Base-by-base conservation (phyloP, 805 yeast species). In the Maudiozyma pseudohumilis region DNA sequence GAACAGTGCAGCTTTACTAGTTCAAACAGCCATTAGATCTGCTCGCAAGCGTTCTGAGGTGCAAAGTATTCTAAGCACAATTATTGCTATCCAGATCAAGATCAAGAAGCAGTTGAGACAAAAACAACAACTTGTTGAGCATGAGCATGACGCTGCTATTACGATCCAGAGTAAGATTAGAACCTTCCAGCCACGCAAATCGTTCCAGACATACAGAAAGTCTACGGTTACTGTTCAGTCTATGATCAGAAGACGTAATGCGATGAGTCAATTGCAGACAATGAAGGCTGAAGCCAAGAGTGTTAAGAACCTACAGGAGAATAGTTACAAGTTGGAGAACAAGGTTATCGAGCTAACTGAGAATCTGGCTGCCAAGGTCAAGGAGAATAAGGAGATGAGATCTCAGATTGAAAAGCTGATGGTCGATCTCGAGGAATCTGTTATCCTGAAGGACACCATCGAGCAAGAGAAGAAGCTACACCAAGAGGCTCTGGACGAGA, bases 311-410 rank as follows among this genome's bases (percentile, higher is more conserved):
- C 72, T 85, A 66, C 77, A 85, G 61, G 95, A 89, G 59, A 94
- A 85, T 28, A 87, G 94, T 52, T 92, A 86, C 64, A 77, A 82
- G 58, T 72, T 94, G 52, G 99, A 92, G 61, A 92, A 92, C 63
- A 92, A 94, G 69, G 96, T 94, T n/a, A 87, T 92, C 47, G 94
- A 88, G 61, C 74, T 92, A 49, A 89, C 96, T 3, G 94, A 89
- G 54, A 73, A 80, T 10, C 68, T 89, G 43, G 75, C 95, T 0
- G 63, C 77, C 26, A 83, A 85, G 58, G 79, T 82, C 19, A 83
- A 76, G 47, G 96, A 86, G 49, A 88, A 88, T 61, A 80, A 80
- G 64, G 72, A 70, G 43, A 68, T 89, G 53, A 69, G 74, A 41
- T 61, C 63, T 12, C 81, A 82, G 51, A 73, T 88, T 35, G 70